phyloP scores from a whole-genome alignment of 345 rosid species.

The Salix udensis region DNA sequence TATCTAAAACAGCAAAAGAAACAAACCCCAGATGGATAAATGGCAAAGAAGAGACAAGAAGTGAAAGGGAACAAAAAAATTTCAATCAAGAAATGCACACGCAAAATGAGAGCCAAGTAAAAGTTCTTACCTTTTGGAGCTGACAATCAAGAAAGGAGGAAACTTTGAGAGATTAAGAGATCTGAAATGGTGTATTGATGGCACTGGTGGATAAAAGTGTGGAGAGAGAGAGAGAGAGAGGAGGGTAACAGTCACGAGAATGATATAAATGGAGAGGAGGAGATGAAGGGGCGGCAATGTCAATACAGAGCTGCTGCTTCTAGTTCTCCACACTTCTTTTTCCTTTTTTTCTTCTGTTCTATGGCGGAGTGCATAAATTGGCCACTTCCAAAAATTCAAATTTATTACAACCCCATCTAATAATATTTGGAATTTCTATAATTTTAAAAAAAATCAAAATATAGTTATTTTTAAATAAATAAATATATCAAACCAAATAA shows the following conservation, averaged over 20 bases:
- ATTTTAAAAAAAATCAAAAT: too few relatives aligned
- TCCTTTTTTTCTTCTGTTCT: neutral
- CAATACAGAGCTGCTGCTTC: neutral
- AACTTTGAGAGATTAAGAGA: constrained; percentile 16
- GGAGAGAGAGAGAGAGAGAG: neutral
- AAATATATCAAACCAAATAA: too few relatives aligned
- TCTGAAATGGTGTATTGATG: constrained; percentile 16
- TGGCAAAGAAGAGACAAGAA: neutral
- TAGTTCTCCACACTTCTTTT: neutral
- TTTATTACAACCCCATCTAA: neutral
- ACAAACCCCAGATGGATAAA: neutral
- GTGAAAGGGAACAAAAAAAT: neutral
- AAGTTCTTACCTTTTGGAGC: neutral
- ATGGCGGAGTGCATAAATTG: neutral
- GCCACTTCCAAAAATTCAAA: neutral
- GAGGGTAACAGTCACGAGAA: constrained; percentile 37
- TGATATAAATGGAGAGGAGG: constrained; percentile 12
- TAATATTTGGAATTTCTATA: neutral
- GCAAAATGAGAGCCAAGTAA: neutral
- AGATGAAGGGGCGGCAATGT: neutral
- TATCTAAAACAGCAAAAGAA: neutral
- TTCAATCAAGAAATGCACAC: neutral
- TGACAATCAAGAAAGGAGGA: neutral
- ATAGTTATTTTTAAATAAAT: too few relatives aligned
- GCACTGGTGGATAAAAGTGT: neutral